Evolutionary conservation across 2,329 filamentous ascomycete genomes (phyloP), one percentile per base, ranked within the genome.

Genomic region (Fusarium nurragi): DNA sequence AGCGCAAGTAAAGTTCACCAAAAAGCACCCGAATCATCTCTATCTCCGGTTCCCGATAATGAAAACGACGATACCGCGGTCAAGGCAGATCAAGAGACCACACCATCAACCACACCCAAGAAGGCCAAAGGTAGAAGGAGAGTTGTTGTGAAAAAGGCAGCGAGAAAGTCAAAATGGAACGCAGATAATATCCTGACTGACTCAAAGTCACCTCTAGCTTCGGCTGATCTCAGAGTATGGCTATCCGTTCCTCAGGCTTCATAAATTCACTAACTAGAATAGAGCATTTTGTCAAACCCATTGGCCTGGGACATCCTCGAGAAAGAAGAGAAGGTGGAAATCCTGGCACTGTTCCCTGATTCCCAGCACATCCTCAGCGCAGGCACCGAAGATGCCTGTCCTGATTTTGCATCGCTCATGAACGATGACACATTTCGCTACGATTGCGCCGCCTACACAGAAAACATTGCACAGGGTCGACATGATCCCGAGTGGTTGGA

Each of bases 401-500:
- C 80, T 0, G 71, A 84, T 60, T 73, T 83, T 40, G 70, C 68
- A 5, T 76, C 78, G 14, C 76, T 84, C 12, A 76, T 77, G 58
- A 83, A 80, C 64, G 81, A 81, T 68, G 76, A 82, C 64, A 78
- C 77, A 63, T 83, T 84, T 67, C 80, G 82, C 12, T 73, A 81
- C 43, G 80, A 82, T 68, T 78, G 80, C 48, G 77, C 79, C 1
- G 76, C 76, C 5, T 84, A 83, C 68, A 78, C 77, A 26, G 79
- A 81, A 30, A 77, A 83, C 61, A 73, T 87, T 18, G 63, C 71
- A 6, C 73, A 76, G 32, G 85, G 85, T 5, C 79, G 78, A 30
- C 82, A 86, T 55, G 83, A 86, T 63, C 77, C 79, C 2, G 77
- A 79, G 14, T 87, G 85, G 85, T 78, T 88, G 9, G 74, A 70